Base-by-base conservation (phyloP, 345 rosid genomes). In the Eucalyptus virginea region DNA sequence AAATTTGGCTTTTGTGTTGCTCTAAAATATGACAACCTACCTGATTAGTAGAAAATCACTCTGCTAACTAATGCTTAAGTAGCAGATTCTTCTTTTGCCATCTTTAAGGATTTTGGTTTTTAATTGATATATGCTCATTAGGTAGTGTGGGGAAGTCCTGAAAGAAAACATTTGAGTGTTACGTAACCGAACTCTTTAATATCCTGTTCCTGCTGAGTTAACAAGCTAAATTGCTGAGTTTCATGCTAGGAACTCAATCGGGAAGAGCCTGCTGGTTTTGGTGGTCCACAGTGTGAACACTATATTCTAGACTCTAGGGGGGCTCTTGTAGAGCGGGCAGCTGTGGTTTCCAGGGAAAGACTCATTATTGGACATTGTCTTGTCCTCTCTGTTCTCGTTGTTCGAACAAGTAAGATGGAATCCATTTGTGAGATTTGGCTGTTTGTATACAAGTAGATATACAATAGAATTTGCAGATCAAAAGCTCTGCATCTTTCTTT, bases 191-290 rank as follows among this genome's bases (percentile, higher is more conserved):
- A 77, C 28, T 37, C 83, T 37, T 37, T 77, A 6, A 40, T 77
- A 77, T 37, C 47, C 47, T 6, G 26, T 34, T 37, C 83, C 28
- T 37, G 47, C 83, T 72, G 81, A 37, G 45, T 72, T 37, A 40
- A 81, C 77, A 50, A 81, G 45, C 89, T 54, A 89, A 89, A 50
- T 65, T 80, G 58, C 44, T 77, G 52, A 17, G 48, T 88, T 32
- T 92, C 50, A 58, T 88, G 88, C 56, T 92, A 98, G 99, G 98
- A 96, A 95, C 98, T 98, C 89, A 95, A 92, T 94, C 98, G 95
- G 42, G 98, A 95, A 91, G 99, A 98, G 93, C 98, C 99, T 86
- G 93, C 96, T 93, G 98, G 99, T 87, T 91, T 97, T 85, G 99
- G 99, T 91, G 99, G 99, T 88, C 98, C 97, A 85, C 94, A 88